A percentile compares a stretch with the other conserved stretches of the same genome.
These are phyloP conservation scores for Agrocybe chaxingu DNA, from an alignment of 768 basidiomycete species.

Conservation along the genomic window DNA sequence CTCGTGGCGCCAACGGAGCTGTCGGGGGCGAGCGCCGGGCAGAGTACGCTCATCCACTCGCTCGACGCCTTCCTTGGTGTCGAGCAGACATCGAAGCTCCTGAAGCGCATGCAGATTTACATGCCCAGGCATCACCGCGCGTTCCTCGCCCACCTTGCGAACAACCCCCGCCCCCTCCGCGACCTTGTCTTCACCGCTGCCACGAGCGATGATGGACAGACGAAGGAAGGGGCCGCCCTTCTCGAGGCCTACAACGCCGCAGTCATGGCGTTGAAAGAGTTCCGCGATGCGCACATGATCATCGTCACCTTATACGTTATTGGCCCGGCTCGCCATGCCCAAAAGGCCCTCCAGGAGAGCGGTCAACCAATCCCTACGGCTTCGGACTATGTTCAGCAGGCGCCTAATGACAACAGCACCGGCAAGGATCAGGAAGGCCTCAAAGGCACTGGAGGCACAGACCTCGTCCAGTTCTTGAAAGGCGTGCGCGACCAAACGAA, in stretches of 20 bases:
- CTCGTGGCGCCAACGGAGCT: slow-evolving; percentile 48
- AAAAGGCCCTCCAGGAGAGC: slow-evolving; percentile 5
- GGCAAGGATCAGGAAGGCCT: too few relatives aligned
- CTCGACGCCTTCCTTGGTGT: slow-evolving; percentile 73
- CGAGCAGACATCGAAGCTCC: slow-evolving; percentile 45
- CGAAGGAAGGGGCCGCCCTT: slow-evolving; percentile 24
- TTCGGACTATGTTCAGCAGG: too few relatives aligned
- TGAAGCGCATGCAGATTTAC: slow-evolving; percentile 73
- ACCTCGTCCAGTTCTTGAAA: slow-evolving; percentile 74
- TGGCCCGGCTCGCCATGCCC: slow-evolving; percentile 51
- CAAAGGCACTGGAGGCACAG: slow-evolving; percentile 69
- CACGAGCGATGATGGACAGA: slow-evolving; percentile 2
- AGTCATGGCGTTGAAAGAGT: slow-evolving; percentile 61
- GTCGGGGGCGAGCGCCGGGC: slow-evolving; percentile 80
- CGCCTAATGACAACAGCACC: too few relatives aligned
- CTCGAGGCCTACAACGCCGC: slow-evolving; percentile 61
- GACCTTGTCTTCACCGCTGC: slow-evolving; percentile 37
- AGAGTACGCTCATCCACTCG: slow-evolving; percentile 74
- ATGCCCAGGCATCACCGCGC: slow-evolving; percentile 81
- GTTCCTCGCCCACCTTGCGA: slow-evolving; percentile 68
- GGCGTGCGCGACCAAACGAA: slow-evolving; percentile 66
- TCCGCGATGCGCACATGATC: slow-evolving; percentile 75
- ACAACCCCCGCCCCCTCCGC: slow-evolving; percentile 60
- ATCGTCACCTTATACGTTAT: slow-evolving; percentile 76
- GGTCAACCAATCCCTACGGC: too few relatives aligned